Percentiles rank a stretch among this genome's conserved stretches.
These are phyloP conservation scores for Benincasa hispida DNA, from an alignment of 306 rosid genomes.

Conservation along the genomic window DNA sequence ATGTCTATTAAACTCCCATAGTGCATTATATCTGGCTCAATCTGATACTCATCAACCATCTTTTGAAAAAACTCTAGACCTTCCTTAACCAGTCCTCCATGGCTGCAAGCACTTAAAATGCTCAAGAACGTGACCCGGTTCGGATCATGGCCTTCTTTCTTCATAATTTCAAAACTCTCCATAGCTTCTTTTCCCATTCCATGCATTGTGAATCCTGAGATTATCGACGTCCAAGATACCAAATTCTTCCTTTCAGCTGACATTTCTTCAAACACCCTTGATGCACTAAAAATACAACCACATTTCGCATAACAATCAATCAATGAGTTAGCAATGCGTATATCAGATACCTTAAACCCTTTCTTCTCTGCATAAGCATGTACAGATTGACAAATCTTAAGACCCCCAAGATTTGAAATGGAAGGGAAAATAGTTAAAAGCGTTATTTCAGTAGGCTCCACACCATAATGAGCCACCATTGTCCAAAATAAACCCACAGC, in stretches of 20 bases:
- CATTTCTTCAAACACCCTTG: constrained; percentile 37
- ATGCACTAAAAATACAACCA: constrained; percentile 49
- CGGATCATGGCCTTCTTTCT: constrained; percentile 41
- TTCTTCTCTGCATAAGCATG: constrained; percentile 56
- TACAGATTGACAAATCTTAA: constrained; percentile 38
- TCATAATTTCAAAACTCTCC: constrained; percentile 37
- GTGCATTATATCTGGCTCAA: constrained; percentile 48
- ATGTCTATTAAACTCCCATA: constrained; percentile 62
- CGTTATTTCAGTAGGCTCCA: constrained; percentile 47
- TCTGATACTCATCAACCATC: constrained; percentile 34
- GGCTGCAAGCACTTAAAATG: constrained; percentile 61
- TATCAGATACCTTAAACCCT: constrained; percentile 41
- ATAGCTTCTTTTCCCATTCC: constrained; percentile 56
- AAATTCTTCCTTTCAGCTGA: constrained; percentile 32
- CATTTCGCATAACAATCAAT: constrained; percentile 61
- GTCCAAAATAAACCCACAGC: constrained; percentile 37
- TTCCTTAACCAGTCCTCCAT: constrained; percentile 62
- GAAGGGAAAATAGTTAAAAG: constrained; percentile 49
- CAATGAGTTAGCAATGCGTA: constrained; percentile 49
- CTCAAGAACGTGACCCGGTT: constrained; percentile 47
- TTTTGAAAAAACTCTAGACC: constrained; percentile 45
- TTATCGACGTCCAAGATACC: constrained; percentile 58
- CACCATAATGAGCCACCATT: constrained; percentile 35
- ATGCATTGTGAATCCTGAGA: constrained; percentile 55
- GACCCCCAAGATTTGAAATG: constrained; percentile 40